phyloP scores from a whole-genome alignment of 257 asterid species.

The Agastache rugosa region DNA sequence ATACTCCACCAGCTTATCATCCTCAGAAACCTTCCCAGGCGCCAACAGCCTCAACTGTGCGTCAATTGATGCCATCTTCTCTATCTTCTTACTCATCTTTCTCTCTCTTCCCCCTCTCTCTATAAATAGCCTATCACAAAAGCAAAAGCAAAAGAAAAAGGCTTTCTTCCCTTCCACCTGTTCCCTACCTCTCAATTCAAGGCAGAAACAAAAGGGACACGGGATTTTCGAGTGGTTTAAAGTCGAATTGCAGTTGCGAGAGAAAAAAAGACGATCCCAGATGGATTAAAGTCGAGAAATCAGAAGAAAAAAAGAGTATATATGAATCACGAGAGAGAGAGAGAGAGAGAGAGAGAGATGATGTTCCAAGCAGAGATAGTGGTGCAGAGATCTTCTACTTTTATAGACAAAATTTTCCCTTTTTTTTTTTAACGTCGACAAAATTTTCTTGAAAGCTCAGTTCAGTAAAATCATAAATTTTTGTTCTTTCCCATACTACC shows the following conservation, averaged over 20 bases:
- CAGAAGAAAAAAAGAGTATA: slow-evolving; percentile 6
- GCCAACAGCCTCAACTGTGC: slow-evolving; percentile 91
- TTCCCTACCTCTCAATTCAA: slow-evolving; percentile 23
- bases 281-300: slow-evolving; percentile 11
- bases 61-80: slow-evolving; percentile 93
- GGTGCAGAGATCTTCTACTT: slow-evolving; percentile 10
- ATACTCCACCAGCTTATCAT: slow-evolving; percentile 94
- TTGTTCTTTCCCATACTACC: background rate
- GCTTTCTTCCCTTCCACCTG: slow-evolving; percentile 22
- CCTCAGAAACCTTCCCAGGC: slow-evolving; percentile 93
- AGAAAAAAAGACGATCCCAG: slow-evolving; percentile 26
- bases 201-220: slow-evolving; percentile 42
- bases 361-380: slow-evolving; percentile 14
- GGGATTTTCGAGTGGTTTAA: slow-evolving; percentile 45
- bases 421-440: too few relatives aligned
- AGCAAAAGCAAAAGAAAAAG: background rate
- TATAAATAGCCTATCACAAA: slow-evolving; percentile 30
- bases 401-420: slow-evolving; percentile 38
- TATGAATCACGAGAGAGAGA: slow-evolving; percentile 39
- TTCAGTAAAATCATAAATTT: slow-evolving; percentile 4
- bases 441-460: slow-evolving; percentile 40
- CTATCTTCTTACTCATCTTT: slow-evolving; percentile 60
- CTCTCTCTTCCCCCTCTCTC: slow-evolving; percentile 19
- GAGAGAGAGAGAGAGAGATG: slow-evolving; percentile 25
- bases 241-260: slow-evolving; percentile 40